Evolutionary conservation across 169 alveolate genomes (phyloP), one percentile per base, ranked within the genome.

Genomic region (Nephromyces sp.): DNA sequence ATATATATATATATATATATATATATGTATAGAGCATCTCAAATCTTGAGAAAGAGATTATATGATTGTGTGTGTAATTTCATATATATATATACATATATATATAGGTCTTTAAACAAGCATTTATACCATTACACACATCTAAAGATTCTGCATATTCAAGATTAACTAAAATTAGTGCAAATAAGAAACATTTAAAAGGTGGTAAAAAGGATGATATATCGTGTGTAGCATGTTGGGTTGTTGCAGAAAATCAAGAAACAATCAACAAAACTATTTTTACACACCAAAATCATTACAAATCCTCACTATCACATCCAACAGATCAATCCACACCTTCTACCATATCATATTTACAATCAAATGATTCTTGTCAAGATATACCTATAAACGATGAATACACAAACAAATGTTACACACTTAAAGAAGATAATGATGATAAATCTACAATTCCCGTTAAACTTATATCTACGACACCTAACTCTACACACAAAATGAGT

Each of bases 201-300:
- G 87, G 87, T 1, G 82, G 75, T 33, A 81, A 81, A 66, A 75
- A 74, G 6, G 87, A 81, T 68, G 87, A 81, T 73, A 81, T 81
- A 33, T 72, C 82, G 32, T 81, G 87, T 73, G 87, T 81, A 51
- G 87, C 87, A n/a, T 66, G 74, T 22, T 81, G 87, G 87, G 84
- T 81, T n/a, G 86, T 43, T 27, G 74, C 57, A 15, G 57, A 43
- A n/a, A 43, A 15, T 15, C 15, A 43, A n/a, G 57, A 43, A 43
- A 43, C 57, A n/a, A 15, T 43, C n/a, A n/a, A 43, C n/a, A 15
- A 15, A 15, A 43, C n/a, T 15, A 15, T 43, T 15, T n/a, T n/a
- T n/a, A n/a, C n/a, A n/a, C n/a, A n/a, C n/a, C 25, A 15, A 15
- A n/a, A 43, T 15, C 57, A 43, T 43, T 43, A 43, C n/a, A n/a